Evolutionary conservation across 2,329 filamentous ascomycete species (phyloP).

Genomic region (Venturia pyrina): DNA sequence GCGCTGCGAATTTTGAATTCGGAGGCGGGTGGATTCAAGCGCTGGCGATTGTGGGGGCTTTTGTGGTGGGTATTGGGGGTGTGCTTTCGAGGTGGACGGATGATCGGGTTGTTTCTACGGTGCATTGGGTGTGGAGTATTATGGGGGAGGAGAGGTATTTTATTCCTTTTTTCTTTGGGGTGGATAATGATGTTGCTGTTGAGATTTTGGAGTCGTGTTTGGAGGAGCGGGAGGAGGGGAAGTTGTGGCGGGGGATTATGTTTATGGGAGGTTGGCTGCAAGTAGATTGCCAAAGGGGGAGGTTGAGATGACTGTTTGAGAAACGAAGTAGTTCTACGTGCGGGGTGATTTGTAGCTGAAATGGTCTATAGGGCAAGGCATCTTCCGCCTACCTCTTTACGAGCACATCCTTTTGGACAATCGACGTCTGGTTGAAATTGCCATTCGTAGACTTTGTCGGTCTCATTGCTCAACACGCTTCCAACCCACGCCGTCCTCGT

Average conservation of each 20-base stretch:
- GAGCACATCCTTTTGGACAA: slow-evolving; percentile 27
- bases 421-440: slow-evolving; percentile 34
- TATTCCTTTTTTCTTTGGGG: slow-evolving; percentile 30
- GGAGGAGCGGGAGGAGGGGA: not conserved
- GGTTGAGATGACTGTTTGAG: too few relatives aligned
- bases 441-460: slow-evolving; percentile 44
- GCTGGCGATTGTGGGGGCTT: slow-evolving; percentile 35
- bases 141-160: slow-evolving; percentile 17
- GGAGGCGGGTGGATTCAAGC: slow-evolving; percentile 40
- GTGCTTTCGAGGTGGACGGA: slow-evolving; percentile 48
- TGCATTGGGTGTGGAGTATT: slow-evolving; percentile 27
- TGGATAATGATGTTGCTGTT: slow-evolving; percentile 12
- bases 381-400: slow-evolving; percentile 3
- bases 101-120: slow-evolving; percentile 44
- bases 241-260: too few relatives aligned
- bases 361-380: not conserved
- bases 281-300: too few relatives aligned
- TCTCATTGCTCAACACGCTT: slow-evolving; percentile 41
- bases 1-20: slow-evolving; percentile 44
- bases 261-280: too few relatives aligned
- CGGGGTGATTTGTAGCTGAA: too few relatives aligned
- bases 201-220: not conserved
- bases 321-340: not conserved
- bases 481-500: slow-evolving; percentile 32
- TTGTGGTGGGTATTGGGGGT: slow-evolving; percentile 49